Conservation (phyloP, 306 rosid species). For the Echinosophora koreensis region DNA sequence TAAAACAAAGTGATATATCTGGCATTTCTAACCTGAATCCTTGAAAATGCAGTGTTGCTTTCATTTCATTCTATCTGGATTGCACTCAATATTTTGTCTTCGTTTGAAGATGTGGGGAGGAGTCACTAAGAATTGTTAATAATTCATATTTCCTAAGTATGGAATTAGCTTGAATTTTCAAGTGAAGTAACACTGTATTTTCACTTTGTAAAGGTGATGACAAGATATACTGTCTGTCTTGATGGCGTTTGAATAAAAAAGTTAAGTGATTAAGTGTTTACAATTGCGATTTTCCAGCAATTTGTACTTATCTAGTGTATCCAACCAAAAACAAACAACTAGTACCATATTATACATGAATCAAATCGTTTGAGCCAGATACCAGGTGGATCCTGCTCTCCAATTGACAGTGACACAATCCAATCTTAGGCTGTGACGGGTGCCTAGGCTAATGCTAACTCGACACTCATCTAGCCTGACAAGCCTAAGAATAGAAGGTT, state of each 20-base stretch:
- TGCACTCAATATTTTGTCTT: not conserved
- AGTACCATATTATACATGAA: no score
- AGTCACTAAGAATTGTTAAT: not conserved
- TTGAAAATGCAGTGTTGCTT: constrained; percentile 21
- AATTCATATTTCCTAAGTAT: not conserved
- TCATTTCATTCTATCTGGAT: constrained; percentile 17
- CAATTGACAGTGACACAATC: no score
- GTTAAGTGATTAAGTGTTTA: no score
- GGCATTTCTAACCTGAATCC: constrained; percentile 1
- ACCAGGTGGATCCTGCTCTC: no score
- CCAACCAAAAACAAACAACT: no score
- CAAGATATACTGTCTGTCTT: not conserved
- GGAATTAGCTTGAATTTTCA: not conserved
- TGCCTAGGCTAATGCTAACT: no score
- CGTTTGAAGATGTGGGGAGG: not conserved
- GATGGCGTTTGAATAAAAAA: not conserved
- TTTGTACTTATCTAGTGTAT: no score
- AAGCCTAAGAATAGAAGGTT: no score
- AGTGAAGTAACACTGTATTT: not conserved
- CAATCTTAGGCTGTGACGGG: no score
- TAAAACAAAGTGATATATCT: not conserved
- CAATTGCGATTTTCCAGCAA: no score
- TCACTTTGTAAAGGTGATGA: not conserved
- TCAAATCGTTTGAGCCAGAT: no score
- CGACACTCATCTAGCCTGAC: no score